These are phyloP conservation scores for Ordospora pajunii DNA, from an alignment of 371 early-diverging fungal species.

Conservation along the genomic window DNA sequence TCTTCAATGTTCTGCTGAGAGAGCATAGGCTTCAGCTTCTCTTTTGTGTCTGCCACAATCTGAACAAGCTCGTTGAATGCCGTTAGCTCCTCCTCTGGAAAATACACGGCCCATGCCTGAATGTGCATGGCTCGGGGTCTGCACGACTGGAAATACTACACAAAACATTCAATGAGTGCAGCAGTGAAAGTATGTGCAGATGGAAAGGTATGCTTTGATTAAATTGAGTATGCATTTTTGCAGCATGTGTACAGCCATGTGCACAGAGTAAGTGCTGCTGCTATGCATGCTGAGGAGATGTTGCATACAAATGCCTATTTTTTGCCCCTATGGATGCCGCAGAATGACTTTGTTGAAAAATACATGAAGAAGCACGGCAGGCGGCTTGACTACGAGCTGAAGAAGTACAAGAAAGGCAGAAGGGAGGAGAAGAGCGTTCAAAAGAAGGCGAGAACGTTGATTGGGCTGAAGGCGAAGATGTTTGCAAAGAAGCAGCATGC, in stretches of 20 bases:
- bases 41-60: slow-evolving; percentile 1
- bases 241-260: too few species aligned
- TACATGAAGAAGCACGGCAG: slow-evolving; percentile 92
- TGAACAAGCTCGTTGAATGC: slow-evolving; percentile 25
- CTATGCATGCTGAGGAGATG: too few species aligned
- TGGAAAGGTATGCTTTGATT: too few species aligned
- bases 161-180: too few species aligned
- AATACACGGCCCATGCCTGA: slow-evolving; percentile 41
- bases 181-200: too few species aligned
- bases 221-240: too few species aligned
- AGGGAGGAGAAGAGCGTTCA: slow-evolving; percentile 77
- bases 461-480: slow-evolving; percentile 92
- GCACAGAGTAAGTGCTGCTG: too few species aligned
- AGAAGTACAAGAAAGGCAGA: slow-evolving; percentile 85
- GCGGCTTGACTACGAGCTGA: slow-evolving; percentile 83
- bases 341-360: slow-evolving; percentile 99
- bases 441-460: slow-evolving; percentile 84
- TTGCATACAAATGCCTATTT: background rate
- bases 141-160: too few species aligned
- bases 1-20: background rate
- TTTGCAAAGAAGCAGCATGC: slow-evolving; percentile 91
- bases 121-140: slow-evolving; percentile 13
- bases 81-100: slow-evolving; percentile 40
- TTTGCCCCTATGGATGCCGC: slow-evolving; percentile 66
- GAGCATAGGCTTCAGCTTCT: background rate